These are phyloP conservation scores for Oryza officinalis DNA, from an alignment of 176 grass and related monocot species.

Conservation along the genomic window DNA sequence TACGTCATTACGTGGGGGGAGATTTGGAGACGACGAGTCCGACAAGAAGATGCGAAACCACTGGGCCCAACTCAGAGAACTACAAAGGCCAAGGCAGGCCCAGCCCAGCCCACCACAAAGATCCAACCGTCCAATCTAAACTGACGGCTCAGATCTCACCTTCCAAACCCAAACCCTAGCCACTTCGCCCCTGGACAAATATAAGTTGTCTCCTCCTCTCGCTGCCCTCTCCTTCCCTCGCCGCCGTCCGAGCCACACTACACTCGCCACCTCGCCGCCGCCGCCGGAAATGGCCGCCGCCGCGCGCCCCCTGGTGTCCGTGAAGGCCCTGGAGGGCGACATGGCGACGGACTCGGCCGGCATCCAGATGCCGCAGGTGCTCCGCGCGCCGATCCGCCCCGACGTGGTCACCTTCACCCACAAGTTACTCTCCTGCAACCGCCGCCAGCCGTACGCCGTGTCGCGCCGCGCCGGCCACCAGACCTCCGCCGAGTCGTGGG, in stretches of 20 bases:
- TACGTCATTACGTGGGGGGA: too few relatives aligned
- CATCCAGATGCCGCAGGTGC: slow-evolving; percentile 47
- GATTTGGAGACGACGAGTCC: too few relatives aligned
- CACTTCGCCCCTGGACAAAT: neutral
- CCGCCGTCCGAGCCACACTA: neutral
- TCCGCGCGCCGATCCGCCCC: slow-evolving; percentile 52
- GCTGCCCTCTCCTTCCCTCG: neutral
- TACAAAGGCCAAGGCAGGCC: neutral
- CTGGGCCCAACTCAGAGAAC: neutral
- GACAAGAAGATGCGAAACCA: neutral
- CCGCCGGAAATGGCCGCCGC: slow-evolving; percentile 52
- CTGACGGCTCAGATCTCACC: slow-evolving; percentile 19
- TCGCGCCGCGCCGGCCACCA: slow-evolving; percentile 77
- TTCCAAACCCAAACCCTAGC: slow-evolving; percentile 20
- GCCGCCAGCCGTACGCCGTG: slow-evolving; percentile 78
- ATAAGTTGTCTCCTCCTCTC: neutral
- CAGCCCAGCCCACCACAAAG: neutral
- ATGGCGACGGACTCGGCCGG: slow-evolving; percentile 53
- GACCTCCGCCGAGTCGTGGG: slow-evolving; percentile 83
- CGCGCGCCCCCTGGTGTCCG: slow-evolving; percentile 59
- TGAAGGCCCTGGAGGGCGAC: slow-evolving; percentile 54
- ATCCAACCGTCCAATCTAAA: neutral
- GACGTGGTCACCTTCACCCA: slow-evolving; percentile 55
- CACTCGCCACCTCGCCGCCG: neutral
- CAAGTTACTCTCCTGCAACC: slow-evolving; percentile 64